phyloP scores from a whole-genome alignment of 2,329 filamentous ascomycete species.

The Aschersonia sp. region DNA sequence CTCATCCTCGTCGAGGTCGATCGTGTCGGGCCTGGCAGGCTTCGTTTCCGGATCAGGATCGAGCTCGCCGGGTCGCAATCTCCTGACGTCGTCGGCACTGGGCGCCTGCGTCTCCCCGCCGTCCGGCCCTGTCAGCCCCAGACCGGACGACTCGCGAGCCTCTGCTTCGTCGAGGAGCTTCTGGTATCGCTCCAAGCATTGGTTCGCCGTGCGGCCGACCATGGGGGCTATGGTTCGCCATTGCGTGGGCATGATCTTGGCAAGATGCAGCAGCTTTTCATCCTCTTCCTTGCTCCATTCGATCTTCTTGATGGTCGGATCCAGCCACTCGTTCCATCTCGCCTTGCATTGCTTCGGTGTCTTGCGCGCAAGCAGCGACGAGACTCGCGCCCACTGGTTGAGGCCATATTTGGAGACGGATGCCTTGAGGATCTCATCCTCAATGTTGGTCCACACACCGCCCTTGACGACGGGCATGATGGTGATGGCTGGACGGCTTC shows the following conservation, averaged over 20 bases:
- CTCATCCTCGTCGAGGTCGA: slow-evolving; percentile 96
- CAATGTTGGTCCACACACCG: slow-evolving; percentile 62
- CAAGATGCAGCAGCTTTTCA: slow-evolving; percentile 89
- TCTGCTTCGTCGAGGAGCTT: slow-evolving; percentile 94
- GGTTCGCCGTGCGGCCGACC: slow-evolving; percentile 88
- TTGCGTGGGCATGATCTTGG: slow-evolving; percentile 97
- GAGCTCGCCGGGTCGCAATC: slow-evolving; percentile 78
- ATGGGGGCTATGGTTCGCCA: slow-evolving; percentile 98
- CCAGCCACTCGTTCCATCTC: slow-evolving; percentile 95
- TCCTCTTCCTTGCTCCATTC: slow-evolving; percentile 99
- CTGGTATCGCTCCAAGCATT: slow-evolving; percentile 94
- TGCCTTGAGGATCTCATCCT: slow-evolving; percentile 95
- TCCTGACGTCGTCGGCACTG: slow-evolving; percentile 81
- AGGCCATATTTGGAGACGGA: slow-evolving; percentile 89
- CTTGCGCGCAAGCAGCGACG: slow-evolving; percentile 90
- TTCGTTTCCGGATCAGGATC: slow-evolving; percentile 97
- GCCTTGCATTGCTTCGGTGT: slow-evolving; percentile 99
- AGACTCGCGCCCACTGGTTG: slow-evolving; percentile 97
- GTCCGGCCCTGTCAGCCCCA: slow-evolving; percentile 72
- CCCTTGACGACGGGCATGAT: slow-evolving; percentile 60
- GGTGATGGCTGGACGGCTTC: slow-evolving; percentile 9
- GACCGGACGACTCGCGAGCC: slow-evolving; percentile 67
- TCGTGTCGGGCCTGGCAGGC: slow-evolving; percentile 86
- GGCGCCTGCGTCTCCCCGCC: slow-evolving; percentile 80
- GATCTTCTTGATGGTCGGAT: slow-evolving; percentile 94